Conservation (phyloP, 148 eudicot species). For the Dianthus caryophyllus region DNA sequence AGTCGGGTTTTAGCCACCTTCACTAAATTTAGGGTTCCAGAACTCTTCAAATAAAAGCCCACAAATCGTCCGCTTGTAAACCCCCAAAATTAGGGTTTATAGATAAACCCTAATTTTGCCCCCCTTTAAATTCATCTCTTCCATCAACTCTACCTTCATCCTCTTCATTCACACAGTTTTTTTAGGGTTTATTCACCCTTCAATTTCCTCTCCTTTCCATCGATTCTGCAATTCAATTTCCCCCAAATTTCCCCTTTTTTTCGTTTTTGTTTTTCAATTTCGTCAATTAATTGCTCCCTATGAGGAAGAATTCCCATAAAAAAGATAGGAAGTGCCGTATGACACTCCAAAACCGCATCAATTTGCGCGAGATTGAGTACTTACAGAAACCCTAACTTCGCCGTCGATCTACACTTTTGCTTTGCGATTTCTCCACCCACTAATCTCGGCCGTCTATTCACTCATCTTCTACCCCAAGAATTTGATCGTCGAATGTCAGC, state of each 20-base stretch:
- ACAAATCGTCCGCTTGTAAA: too few relatives aligned
- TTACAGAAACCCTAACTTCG: neutral
- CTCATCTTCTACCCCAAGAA: neutral
- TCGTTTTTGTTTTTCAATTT: neutral
- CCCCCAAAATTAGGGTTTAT: conserved; percentile 11
- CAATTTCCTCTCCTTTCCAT: too few relatives aligned
- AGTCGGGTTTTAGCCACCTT: too few relatives aligned
- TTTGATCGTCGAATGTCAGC: conserved; percentile 6
- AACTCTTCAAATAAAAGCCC: too few relatives aligned
- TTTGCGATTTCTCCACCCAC: conserved; percentile 12
- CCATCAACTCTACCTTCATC: neutral
- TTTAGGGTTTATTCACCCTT: too few relatives aligned
- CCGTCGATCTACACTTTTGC: conserved; percentile 13
- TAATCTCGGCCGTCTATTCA: neutral
- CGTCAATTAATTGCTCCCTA: conserved; percentile 14
- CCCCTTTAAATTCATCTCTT: too few relatives aligned
- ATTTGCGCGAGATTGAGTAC: neutral
- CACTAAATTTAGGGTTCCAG: too few relatives aligned
- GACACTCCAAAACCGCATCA: conserved; percentile 51
- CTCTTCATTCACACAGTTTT: neutral
- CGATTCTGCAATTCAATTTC: too few relatives aligned
- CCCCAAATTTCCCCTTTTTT: too few relatives aligned
- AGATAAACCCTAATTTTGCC: too few relatives aligned
- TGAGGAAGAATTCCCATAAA: conserved; percentile 66
- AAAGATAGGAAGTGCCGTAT: conserved; percentile 92